Percentiles rank a stretch among this genome's conserved stretches.
Evolutionary conservation across 345 rosid genomes (phyloP).

Genomic region (Lagerstroemia speciosa): DNA sequence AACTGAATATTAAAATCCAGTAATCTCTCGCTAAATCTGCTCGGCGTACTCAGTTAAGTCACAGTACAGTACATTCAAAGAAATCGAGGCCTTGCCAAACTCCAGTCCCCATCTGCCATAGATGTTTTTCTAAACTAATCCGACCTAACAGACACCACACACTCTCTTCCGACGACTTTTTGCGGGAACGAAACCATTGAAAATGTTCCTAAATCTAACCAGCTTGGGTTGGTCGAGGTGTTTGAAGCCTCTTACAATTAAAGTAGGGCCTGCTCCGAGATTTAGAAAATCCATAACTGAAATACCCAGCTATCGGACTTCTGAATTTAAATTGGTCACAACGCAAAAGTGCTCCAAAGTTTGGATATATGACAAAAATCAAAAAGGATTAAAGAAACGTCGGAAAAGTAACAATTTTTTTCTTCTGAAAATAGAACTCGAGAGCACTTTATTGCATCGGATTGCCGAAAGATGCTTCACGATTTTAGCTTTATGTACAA

Average conservation of each 20-base stretch:
- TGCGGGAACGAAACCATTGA: not conserved
- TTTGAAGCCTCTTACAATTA: too few relatives aligned
- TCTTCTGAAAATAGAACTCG: not conserved
- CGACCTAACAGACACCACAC: not conserved
- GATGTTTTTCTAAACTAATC: slow-evolving; percentile 1
- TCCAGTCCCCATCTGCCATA: too few relatives aligned
- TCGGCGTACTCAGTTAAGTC: not conserved
- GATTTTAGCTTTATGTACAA: not conserved
- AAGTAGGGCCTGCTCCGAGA: too few relatives aligned
- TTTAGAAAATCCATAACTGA: too few relatives aligned
- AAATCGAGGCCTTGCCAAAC: not conserved
- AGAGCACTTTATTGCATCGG: too few relatives aligned
- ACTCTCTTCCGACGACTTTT: not conserved
- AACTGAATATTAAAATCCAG: not conserved
- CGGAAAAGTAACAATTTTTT: too few relatives aligned
- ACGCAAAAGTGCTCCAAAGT: too few relatives aligned
- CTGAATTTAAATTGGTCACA: too few relatives aligned
- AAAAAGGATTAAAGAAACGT: too few relatives aligned
- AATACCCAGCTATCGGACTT: too few relatives aligned
- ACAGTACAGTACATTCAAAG: not conserved
- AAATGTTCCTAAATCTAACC: not conserved
- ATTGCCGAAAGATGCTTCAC: not conserved
- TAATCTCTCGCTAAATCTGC: not conserved
- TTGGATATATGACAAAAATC: too few relatives aligned
- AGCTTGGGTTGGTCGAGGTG: too few relatives aligned